Evolutionary conservation across 495 filamentous ascomycete species (phyloP), one percentile per base, ranked within the genome.

Genomic region (Pseudevernia furfuracea): DNA sequence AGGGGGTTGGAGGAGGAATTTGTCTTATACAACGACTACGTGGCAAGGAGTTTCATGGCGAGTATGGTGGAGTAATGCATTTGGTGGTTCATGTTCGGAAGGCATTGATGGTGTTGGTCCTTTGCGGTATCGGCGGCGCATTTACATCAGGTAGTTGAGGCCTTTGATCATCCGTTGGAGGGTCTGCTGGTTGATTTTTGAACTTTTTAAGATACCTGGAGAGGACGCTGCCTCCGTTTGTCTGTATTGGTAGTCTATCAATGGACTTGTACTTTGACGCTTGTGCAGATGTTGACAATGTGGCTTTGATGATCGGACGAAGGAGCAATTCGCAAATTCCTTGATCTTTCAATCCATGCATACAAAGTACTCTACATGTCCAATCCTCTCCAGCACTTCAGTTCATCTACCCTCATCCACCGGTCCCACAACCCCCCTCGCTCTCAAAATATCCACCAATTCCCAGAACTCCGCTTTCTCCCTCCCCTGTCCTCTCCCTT

Each of bases 391-490:
- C 15, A 12, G 9, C 15, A 12, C 38, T n/a, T 30, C 28, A 32
- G 11, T 10, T 38, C 32, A 34, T 19, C 12, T 0, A 11, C 12
- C 48, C 21, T 30, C 37, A 12, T 37, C 39, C n/a, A 6, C 55
- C 15, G 1, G 2, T 28, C 32, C 41, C 37, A 12, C 59, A 32
- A 15, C 60, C 62, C 37, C 66, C 69, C 25, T 69, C 69, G 25
- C 39, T 68, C 68, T 70, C 62, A 65, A 49, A 36, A 55, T 53
- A 57, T 60, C 62, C 62, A 71, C 70, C 34, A 65, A 62, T 0
- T 71, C 76, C 36, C 70, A 74, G 43, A 68, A 71, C 36, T 66
- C 70, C 30, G 59, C 68, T 12, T 73, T 71, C 19, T 59, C 66
- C 38, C 53, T 69, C 53, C 68, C 69, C 37, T 49, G 56, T 11